Percentiles rank a stretch among this genome's conserved stretches.
Conservation (phyloP, 108 stramenopile species). For the Nannochloropsis oceanica region DNA sequence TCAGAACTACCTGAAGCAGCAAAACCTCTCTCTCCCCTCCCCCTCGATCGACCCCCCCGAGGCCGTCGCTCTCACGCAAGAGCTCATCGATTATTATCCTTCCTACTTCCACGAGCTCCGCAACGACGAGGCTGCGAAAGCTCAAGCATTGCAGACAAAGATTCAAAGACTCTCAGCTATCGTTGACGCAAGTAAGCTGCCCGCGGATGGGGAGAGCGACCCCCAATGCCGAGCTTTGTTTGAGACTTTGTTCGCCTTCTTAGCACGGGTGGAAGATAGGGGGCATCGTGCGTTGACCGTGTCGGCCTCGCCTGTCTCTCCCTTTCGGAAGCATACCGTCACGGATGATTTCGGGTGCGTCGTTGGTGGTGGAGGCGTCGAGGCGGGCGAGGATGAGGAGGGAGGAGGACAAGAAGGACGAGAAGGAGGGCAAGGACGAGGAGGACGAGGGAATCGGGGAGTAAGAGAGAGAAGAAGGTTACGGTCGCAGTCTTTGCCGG, state of each 20-base stretch:
- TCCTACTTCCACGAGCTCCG: background rate
- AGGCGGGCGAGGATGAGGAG: background rate
- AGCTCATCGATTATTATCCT: background rate
- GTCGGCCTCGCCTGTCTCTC: background rate
- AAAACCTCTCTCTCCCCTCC: background rate
- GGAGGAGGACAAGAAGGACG: background rate
- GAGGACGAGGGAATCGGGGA: background rate
- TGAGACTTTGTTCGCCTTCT: background rate
- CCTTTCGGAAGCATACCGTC: background rate
- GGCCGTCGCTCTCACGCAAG: background rate
- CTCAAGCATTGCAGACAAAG: background rate
- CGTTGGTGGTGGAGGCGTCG: background rate
- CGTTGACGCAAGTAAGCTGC: background rate
- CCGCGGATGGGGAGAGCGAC: background rate
- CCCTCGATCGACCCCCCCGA: background rate
- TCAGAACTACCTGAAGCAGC: background rate
- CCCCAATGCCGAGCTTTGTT: background rate
- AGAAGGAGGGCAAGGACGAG: background rate
- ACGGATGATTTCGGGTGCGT: background rate
- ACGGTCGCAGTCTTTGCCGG: background rate
- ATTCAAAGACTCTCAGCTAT: background rate
- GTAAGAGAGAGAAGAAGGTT: background rate
- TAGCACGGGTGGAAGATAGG: background rate
- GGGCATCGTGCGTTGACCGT: background rate
- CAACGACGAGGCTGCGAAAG: background rate